Evolutionary conservation across 805 yeast genomes (phyloP).

Genomic region (Candida ortonii): DNA sequence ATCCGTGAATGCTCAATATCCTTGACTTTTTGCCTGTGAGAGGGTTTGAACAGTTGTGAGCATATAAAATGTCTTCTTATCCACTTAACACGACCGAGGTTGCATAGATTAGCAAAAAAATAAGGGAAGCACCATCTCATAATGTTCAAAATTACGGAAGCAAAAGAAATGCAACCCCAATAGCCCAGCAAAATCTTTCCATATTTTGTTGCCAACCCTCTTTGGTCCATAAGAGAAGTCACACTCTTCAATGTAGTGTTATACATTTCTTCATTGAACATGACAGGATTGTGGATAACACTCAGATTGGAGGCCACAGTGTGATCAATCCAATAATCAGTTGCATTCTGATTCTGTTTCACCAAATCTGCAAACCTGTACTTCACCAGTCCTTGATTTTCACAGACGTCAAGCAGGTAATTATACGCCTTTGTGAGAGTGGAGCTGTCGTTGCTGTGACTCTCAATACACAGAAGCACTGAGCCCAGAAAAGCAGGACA

Average conservation of each 20-base stretch:
- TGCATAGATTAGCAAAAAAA: constrained; percentile 22
- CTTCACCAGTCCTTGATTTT: constrained; percentile 30
- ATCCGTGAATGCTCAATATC: constrained; percentile 1
- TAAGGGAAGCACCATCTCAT: constrained; percentile 37
- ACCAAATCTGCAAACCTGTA: constrained; percentile 30
- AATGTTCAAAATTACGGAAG: constrained; percentile 28
- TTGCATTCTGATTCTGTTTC: constrained; percentile 29
- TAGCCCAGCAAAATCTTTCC: constrained; percentile 31
- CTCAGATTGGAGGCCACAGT: constrained; percentile 9
- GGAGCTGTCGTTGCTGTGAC: constrained; percentile 26
- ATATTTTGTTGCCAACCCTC: constrained; percentile 29
- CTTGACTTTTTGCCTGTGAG: constrained; percentile 5
- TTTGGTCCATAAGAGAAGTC: constrained; percentile 26
- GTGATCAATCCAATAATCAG: constrained; percentile 20
- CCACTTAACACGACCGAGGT: constrained; percentile 27
- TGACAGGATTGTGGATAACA: constrained; percentile 29
- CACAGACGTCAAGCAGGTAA: constrained; percentile 35
- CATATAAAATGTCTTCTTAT: constrained; percentile 32
- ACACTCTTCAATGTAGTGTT: constrained; percentile 30
- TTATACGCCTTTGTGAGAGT: constrained; percentile 31
- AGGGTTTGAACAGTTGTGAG: constrained; percentile 31
- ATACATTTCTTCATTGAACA: constrained; percentile 24
- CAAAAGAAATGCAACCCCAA: constrained; percentile 31
- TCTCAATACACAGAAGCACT: constrained; percentile 35
- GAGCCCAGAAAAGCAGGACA: constrained; percentile 36